Evolutionary conservation across 1,139 yeast species (phyloP).

Genomic region (Taphrina betulina): DNA sequence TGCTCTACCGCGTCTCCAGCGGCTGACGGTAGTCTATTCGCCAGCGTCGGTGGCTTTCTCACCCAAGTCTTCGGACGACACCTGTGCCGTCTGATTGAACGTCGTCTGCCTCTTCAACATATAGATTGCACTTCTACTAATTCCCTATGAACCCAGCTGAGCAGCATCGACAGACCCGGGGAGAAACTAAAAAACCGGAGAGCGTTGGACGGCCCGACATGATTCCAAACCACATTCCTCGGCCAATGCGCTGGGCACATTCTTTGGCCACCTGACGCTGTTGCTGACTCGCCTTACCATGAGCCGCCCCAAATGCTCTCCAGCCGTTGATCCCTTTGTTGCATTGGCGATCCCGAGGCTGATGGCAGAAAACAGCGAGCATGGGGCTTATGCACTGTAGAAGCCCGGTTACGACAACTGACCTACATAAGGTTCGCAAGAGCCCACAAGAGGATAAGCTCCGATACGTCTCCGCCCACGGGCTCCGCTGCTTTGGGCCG

Average conservation of each 20-base stretch:
- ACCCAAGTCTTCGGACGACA: conserved; percentile 6
- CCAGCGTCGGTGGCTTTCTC: neutral
- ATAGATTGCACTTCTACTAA: neutral
- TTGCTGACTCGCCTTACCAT: neutral
- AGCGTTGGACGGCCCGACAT: neutral
- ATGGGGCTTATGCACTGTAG: no score
- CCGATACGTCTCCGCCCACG: no score
- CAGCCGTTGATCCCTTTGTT: no score
- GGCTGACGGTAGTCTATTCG: neutral
- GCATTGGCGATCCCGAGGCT: no score
- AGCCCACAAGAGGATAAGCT: no score
- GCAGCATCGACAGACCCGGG: neutral
- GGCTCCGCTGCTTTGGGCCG: no score
- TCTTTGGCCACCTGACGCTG: neutral
- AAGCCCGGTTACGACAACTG: no score
- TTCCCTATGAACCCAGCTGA: no score
- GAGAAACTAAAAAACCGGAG: neutral
- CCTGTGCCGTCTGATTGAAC: conserved; percentile 6
- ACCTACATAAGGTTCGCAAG: no score
- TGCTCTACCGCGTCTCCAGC: neutral
- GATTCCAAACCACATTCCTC: neutral
- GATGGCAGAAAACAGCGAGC: no score
- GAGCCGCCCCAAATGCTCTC: no score
- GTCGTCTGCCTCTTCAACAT: conserved; percentile 18
- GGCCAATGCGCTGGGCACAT: neutral